These are phyloP conservation scores for Hordeum vulgare DNA, from an alignment of 176 grass and related monocot species.

Conservation along the genomic window DNA sequence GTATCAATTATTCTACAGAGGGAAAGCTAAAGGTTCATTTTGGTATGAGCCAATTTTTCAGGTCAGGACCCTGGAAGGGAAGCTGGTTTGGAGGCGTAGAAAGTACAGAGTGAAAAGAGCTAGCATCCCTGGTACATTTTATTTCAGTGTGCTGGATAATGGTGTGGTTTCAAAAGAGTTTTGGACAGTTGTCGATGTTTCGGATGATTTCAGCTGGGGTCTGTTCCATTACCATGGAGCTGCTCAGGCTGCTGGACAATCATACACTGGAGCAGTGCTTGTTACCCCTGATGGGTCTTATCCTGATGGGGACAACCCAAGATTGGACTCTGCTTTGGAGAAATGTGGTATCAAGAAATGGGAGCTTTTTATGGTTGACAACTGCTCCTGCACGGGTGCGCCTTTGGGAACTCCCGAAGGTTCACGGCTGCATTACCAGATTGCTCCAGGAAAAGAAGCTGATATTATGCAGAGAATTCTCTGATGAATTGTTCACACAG, in stretches of 20 bases:
- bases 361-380: conserved; percentile 84
- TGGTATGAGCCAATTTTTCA: conserved; percentile 95
- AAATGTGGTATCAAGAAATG: conserved; percentile 83
- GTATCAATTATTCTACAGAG: conserved; percentile 89
- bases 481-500: conserved; percentile 23
- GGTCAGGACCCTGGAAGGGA: conserved; percentile 70
- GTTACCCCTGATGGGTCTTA: conserved; percentile 74
- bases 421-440: conserved; percentile 58
- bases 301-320: conserved; percentile 38
- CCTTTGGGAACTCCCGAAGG: conserved; percentile 74
- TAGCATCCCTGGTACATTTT: conserved; percentile 76
- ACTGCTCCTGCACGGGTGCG: conserved; percentile 50
- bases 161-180: conserved; percentile 90
- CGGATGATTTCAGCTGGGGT: conserved; percentile 80
- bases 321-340: conserved; percentile 55
- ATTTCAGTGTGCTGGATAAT: conserved; percentile 91
- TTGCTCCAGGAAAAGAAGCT: conserved; percentile 35
- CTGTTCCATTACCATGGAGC: conserved; percentile 90
- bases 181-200: conserved; percentile 86
- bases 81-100: conserved; percentile 79
- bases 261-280: conserved; percentile 85
- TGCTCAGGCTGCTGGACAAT: conserved; percentile 64
- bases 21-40: conserved; percentile 85
- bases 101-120: conserved; percentile 69
- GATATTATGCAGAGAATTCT: conserved; percentile 20